Evolutionary conservation across 2,329 filamentous ascomycete genomes (phyloP), one percentile per base, ranked within the genome.

Genomic region (Aspergillus sp.): DNA sequence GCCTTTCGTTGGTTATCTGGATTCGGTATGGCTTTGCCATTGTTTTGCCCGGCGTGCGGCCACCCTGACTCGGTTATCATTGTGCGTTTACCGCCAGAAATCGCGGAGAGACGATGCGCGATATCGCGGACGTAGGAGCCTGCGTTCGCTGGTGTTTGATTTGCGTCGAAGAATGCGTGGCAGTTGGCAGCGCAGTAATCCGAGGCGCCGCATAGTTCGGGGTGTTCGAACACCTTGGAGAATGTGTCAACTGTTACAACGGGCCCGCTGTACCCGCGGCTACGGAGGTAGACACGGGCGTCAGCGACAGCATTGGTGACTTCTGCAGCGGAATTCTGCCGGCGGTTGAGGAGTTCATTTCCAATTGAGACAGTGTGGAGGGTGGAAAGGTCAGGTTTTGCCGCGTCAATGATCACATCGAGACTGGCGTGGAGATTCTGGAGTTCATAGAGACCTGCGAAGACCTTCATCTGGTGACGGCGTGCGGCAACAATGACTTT

Each of bases 21-120:
- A 12, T 85, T 85, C 0, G 91, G 89, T 2, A 93, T 78, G n/a
- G 90, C 90, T 17, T 70, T 68, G 2, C 85, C 84, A 69, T 95
- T 93, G 52, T 80, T 59, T 12, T 78, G 64, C 17, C 91, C 91
- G 63, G 84, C 73, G 71, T 84, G 86, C 42, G 91, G 91, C 91
- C 91, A 96, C 50, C 92, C 92, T 3, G 88, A 88, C 78, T 96
- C 92, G 1, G 90, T 91, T 64, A 96, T 86, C 38, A 93, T 79
- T 32, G 89, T 81, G 45, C 81, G 80, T 74, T 91, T 88, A 22
- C 76, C 75, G 51, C 81, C 84, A 3, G 76, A 78, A 3, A 68
- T 66, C 6, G 72, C 64, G 17, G 76, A 76, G 57, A 87, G 76
- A 6, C 65, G 71, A 26, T 77, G 68, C 6, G 78, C 81, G 61